A percentile compares a stretch with the other conserved stretches of the same genome.
Conservation (phyloP, 1,284 basidiomycete genomes). For the Tilletia setariae region DNA sequence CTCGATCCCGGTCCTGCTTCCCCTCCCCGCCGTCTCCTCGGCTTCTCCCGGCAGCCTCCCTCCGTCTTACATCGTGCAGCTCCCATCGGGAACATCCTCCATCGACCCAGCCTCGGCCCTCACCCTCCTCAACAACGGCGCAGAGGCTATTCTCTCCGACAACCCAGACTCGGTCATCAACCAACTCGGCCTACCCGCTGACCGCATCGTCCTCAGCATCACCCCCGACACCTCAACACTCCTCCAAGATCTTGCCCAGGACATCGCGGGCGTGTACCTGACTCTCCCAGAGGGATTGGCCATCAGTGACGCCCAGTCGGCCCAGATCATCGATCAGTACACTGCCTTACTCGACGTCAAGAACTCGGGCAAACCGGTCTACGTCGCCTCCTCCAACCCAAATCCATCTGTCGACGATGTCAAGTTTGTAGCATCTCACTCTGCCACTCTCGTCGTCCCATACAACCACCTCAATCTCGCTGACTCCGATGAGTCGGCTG, state of each 20-base stretch:
- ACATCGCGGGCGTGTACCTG: slow-evolving; percentile 36
- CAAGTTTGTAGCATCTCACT: slow-evolving; percentile 26
- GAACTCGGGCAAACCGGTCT: slow-evolving; percentile 44
- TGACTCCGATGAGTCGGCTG: slow-evolving; percentile 20
- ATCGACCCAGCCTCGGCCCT: slow-evolving; percentile 13
- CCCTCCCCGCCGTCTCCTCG: neutral
- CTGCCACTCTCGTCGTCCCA: slow-evolving; percentile 38
- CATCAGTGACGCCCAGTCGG: slow-evolving; percentile 28
- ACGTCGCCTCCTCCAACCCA: slow-evolving; percentile 31
- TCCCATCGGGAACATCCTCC: neutral
- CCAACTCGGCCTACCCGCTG: slow-evolving; percentile 29
- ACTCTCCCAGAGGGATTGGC: slow-evolving; percentile 26
- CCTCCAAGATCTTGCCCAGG: slow-evolving; percentile 29
- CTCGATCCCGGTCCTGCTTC: neutral
- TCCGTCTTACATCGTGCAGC: slow-evolving; percentile 12
- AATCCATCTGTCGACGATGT: slow-evolving; percentile 31
- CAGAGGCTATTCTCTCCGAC: slow-evolving; percentile 40
- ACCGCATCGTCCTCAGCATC: slow-evolving; percentile 35
- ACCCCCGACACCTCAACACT: slow-evolving; percentile 24
- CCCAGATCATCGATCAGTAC: slow-evolving; percentile 30
- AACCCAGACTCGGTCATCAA: slow-evolving; percentile 45
- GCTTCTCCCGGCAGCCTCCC: neutral
- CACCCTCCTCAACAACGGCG: slow-evolving; percentile 30
- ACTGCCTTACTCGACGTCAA: slow-evolving; percentile 34
- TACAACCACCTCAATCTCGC: slow-evolving; percentile 32